Evolutionary conservation across 805 yeast species (phyloP).

Genomic region (Yarrowia bubula): DNA sequence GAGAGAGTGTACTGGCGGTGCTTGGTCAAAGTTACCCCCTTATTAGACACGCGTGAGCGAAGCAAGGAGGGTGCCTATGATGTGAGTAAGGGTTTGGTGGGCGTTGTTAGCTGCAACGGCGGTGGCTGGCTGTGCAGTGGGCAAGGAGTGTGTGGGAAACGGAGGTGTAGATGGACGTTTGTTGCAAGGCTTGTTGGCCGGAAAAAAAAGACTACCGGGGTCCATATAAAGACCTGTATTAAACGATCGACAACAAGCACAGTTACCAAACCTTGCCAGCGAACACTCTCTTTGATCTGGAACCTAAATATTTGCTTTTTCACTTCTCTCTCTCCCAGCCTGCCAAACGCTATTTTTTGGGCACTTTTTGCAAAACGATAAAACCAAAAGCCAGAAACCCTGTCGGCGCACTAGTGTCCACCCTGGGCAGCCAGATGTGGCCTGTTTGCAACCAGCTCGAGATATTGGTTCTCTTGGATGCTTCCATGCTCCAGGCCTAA

Average conservation of each 20-base stretch:
- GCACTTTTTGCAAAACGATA: not conserved
- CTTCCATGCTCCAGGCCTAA: too few relatives aligned
- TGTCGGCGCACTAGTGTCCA: not conserved
- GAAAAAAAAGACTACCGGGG: not conserved
- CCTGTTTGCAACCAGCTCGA: not conserved
- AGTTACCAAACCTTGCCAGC: not conserved
- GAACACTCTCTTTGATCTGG: slow-evolving; percentile 5
- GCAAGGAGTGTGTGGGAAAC: not conserved
- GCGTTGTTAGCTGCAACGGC: slow-evolving; percentile 2
- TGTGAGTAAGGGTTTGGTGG: not conserved
- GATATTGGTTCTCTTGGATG: too few relatives aligned
- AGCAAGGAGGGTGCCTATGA: not conserved
- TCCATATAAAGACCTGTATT: not conserved
- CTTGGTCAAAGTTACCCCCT: slow-evolving; percentile 20
- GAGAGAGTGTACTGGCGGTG: not conserved
- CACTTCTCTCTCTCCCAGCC: not conserved
- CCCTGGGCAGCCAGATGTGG: not conserved
- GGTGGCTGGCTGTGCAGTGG: not conserved
- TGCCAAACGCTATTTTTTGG: not conserved
- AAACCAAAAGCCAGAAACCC: not conserved
- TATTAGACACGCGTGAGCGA: slow-evolving; percentile 17
- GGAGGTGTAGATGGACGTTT: not conserved
- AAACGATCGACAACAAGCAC: slow-evolving; percentile 15
- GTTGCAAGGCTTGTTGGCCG: not conserved
- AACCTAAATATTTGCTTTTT: slow-evolving; percentile 10